Evolutionary conservation across 371 early-diverging fungal species (phyloP).

Genomic region (Nosema bombycis): DNA sequence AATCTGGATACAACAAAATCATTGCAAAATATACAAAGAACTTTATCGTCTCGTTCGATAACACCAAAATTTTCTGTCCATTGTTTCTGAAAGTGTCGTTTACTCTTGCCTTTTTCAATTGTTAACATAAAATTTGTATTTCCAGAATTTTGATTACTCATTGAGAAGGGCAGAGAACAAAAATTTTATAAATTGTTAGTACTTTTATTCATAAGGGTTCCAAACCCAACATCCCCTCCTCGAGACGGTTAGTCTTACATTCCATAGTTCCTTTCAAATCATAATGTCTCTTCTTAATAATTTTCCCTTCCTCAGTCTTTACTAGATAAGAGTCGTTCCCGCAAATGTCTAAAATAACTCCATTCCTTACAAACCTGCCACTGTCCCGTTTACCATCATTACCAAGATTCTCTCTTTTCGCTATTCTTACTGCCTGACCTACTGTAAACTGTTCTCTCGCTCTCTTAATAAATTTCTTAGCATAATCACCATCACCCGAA

Average conservation of each 20-base stretch:
- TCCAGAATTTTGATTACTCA: no score
- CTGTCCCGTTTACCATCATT: not conserved
- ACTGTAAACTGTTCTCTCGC: slow-evolving; percentile 1
- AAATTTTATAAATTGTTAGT: not conserved
- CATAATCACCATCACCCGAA: slow-evolving; percentile 13
- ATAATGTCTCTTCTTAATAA: slow-evolving; percentile 26
- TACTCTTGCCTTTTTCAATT: no score
- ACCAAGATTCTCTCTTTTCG: slow-evolving; percentile 15
- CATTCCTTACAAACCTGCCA: slow-evolving; percentile 10
- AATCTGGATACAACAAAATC: no score
- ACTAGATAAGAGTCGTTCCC: slow-evolving; percentile 10
- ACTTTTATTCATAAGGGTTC: not conserved
- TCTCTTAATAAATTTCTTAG: not conserved
- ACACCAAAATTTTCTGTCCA: no score
- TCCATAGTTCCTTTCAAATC: slow-evolving; percentile 3
- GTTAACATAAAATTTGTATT: no score
- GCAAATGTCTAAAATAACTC: slow-evolving; percentile 3
- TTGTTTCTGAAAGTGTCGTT: no score
- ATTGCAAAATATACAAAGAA: no score
- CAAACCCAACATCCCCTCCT: slow-evolving; percentile 5
- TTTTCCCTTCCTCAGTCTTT: not conserved
- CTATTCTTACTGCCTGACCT: slow-evolving; percentile 21
- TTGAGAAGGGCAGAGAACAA: no score
- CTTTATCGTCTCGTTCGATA: no score
- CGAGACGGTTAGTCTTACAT: slow-evolving; percentile 20